Base-by-base conservation (phyloP, 2,329 filamentous ascomycete genomes). In the Cercospora zeina region DNA sequence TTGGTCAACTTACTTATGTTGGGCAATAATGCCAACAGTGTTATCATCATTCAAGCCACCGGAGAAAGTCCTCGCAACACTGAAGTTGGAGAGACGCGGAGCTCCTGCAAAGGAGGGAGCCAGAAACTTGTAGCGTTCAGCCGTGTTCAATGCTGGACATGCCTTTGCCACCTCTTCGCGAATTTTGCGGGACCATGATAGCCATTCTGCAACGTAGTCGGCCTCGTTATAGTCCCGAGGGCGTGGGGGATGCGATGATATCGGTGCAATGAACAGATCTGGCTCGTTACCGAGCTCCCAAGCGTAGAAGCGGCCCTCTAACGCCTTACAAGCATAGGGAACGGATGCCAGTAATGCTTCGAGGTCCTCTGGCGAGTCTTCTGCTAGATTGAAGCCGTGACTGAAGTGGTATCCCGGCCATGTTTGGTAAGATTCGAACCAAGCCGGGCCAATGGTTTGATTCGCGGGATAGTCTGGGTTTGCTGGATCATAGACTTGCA, bases 271-370 rank as follows among this genome's bases (percentile, higher is more conserved):
- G 72, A 77, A 87, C 6, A 87, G 72, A 70, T 88, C 85, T 0
- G 84, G 83, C 71, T 88, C 85, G 68, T 88, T 88, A 36, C 86
- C 86, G 66, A 87, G 83, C 68, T 86, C 84, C 83, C 83, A 88
- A 64, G 77, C 75, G 27, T 83, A 79, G 7, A 87, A 74, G 58
- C 79, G 83, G 5, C 79, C 80, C 5, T 74, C 72, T 1, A 88
- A 73, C 2, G 84, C 82, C 66, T 82, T 81, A 73, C 85, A 88
- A 1, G 80, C 85, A 39, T 85, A 72, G 0, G 83, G 79, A 0
- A 84, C 83, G 0, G 84, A 85, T 9, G 80, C 78, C 2, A 82
- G 68, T 1, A 87, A 76, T 0, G 81, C 82, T 33, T 81, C 73
- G 74, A 81, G 80, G 3, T 80, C 83, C 9, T 71, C 74, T 4